These are phyloP conservation scores for Cymbidium sinense DNA, from an alignment of 106 monocot genomes.

Conservation along the genomic window DNA sequence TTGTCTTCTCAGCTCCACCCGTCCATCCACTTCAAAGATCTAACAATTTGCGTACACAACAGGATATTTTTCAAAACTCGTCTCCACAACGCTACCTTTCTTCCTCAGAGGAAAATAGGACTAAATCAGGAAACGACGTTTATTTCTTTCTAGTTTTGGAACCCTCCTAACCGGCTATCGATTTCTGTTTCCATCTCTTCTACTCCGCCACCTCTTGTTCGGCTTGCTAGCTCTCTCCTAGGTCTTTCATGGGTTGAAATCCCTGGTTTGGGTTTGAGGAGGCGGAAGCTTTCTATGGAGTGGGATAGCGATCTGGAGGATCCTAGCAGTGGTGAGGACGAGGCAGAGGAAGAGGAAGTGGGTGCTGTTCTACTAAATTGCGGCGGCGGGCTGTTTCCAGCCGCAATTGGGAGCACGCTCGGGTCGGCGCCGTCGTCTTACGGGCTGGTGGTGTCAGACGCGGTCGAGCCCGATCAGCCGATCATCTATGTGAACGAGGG, in stretches of 20 bases:
- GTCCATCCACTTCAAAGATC: too few relatives aligned
- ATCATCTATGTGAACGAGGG: constrained; percentile 86
- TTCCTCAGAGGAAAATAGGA: background rate
- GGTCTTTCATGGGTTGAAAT: constrained; percentile 1
- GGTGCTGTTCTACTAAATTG: constrained; percentile 11
- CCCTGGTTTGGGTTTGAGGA: background rate
- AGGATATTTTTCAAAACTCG: too few relatives aligned
- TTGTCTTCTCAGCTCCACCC: too few relatives aligned
- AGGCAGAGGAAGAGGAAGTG: constrained; percentile 10
- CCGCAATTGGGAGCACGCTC: constrained; percentile 15
- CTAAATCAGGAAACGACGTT: background rate
- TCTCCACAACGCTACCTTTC: background rate
- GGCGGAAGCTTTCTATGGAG: constrained; percentile 13
- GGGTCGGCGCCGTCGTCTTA: constrained; percentile 37
- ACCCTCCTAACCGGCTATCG: background rate
- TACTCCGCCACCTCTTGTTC: background rate
- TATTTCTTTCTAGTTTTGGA: background rate
- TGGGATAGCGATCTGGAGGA: constrained; percentile 31
- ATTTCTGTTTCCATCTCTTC: background rate
- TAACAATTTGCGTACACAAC: too few relatives aligned
- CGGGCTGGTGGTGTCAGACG: constrained; percentile 81
- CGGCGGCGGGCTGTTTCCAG: constrained; percentile 17
- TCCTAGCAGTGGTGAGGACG: constrained; percentile 24
- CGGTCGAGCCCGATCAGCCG: constrained; percentile 73
- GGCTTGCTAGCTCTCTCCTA: background rate